Evolutionary conservation across 2,329 filamentous ascomycete species (phyloP).

Genomic region (Mycosphaerella sp.): DNA sequence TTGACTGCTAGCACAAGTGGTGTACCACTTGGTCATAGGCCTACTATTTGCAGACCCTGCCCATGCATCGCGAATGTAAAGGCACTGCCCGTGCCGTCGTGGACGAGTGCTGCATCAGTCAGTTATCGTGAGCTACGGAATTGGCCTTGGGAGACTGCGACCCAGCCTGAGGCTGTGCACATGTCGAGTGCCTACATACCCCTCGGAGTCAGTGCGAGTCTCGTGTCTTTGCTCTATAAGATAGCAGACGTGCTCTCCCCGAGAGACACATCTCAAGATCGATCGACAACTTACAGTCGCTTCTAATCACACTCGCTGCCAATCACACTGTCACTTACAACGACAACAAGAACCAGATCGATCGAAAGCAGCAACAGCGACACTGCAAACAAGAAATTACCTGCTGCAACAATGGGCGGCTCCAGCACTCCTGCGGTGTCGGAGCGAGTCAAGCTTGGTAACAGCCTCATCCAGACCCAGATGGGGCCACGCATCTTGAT

Average conservation of each 20-base stretch:
- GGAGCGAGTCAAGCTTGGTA: slow-evolving; percentile 10
- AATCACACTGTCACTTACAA: slow-evolving; percentile 10
- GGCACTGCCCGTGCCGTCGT: not conserved
- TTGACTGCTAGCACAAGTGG: slow-evolving; percentile 1
- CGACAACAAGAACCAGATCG: not conserved
- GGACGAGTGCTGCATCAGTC: slow-evolving; percentile 3
- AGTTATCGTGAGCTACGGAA: not conserved
- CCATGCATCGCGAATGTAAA: slow-evolving; percentile 1
- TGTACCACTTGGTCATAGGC: slow-evolving; percentile 1
- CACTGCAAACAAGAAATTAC: not conserved
- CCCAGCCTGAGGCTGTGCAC: slow-evolving; percentile 10
- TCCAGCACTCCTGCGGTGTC: slow-evolving; percentile 10
- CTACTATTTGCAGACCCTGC: slow-evolving; percentile 10
- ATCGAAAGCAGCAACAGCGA: not conserved
- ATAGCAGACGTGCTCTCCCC: not conserved
- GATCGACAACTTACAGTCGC: slow-evolving; percentile 6
- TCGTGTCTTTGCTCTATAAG: not conserved
- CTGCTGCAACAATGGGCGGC: slow-evolving; percentile 8
- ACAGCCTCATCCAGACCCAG: slow-evolving; percentile 20
- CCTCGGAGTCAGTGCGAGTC: not conserved
- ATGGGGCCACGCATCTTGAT: slow-evolving; percentile 40
- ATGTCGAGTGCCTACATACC: not conserved
- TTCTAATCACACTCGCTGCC: slow-evolving; percentile 4
- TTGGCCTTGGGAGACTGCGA: slow-evolving; percentile 2
- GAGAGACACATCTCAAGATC: slow-evolving; percentile 1